A percentile compares a stretch with the other conserved stretches of the same genome.
Evolutionary conservation across 768 basidiomycete species (phyloP).

Genomic region (Leccinum rimulosum): DNA sequence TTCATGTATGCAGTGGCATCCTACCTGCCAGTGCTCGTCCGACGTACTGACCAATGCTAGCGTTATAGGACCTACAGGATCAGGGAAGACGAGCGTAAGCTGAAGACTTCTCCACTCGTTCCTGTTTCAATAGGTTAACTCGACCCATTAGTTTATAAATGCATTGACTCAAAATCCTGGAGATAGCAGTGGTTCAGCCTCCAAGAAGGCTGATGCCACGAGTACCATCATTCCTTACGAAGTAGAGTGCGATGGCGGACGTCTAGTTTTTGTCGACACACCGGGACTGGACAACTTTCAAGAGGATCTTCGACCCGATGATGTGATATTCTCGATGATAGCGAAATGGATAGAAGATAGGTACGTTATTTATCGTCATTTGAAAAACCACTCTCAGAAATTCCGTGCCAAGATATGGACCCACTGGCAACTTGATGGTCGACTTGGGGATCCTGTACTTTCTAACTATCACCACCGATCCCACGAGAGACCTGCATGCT

Average conservation of each 20-base stretch:
- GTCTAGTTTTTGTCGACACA: slow-evolving; percentile 6
- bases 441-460: slow-evolving; percentile 5
- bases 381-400: not conserved
- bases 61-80: slow-evolving; percentile 1
- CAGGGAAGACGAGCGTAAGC: slow-evolving; percentile 7
- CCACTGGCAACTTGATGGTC: not conserved
- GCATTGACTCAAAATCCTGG: not conserved
- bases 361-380: not conserved
- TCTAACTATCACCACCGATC: too few species aligned
- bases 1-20: not conserved
- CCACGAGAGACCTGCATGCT: not conserved
- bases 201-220: not conserved
- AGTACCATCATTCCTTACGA: not conserved
- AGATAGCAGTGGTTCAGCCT: not conserved
- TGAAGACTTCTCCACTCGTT: not conserved
- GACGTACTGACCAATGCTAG: not conserved
- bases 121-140: not conserved
- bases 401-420: not conserved
- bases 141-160: slow-evolving; percentile 1
- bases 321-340: not conserved
- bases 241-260: not conserved
- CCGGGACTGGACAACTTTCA: slow-evolving; percentile 5
- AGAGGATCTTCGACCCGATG: not conserved
- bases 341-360: not conserved
- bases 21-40: too few species aligned